Percentiles rank a stretch among this genome's conserved stretches.
Conservation (phyloP, 495 filamentous ascomycete genomes). For the Hypoxylon perforatum region DNA sequence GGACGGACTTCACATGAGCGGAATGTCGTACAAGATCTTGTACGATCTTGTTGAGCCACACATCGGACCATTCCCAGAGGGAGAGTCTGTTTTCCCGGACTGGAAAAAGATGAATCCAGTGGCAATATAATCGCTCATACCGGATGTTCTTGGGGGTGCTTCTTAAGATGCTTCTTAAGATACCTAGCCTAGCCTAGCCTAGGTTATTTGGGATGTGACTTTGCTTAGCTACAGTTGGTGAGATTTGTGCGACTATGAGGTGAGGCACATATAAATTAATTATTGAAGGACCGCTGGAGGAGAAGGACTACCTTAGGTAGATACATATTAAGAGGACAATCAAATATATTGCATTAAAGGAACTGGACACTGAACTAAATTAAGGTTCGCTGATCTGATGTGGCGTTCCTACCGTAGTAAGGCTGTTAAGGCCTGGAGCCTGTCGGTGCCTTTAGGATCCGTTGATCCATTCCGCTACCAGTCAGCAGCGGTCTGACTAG, state of each 20-base stretch:
- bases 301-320: too few relatives aligned
- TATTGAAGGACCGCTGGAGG: neutral
- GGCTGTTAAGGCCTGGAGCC: neutral
- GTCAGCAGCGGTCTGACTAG: constrained; percentile 26
- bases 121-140: constrained; percentile 30
- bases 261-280: neutral
- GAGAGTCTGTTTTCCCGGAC: constrained; percentile 52
- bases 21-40: constrained; percentile 61
- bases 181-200: constrained; percentile 7
- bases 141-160: too few relatives aligned
- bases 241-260: neutral
- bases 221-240: neutral
- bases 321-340: neutral
- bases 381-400: constrained; percentile 21
- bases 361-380: too few relatives aligned
- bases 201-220: constrained; percentile 2
- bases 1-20: constrained; percentile 65
- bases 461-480: constrained; percentile 11
- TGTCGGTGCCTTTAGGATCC: neutral
- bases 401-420: constrained; percentile 19
- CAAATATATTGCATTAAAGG: constrained; percentile 19
- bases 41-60: constrained; percentile 56
- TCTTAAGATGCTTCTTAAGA: neutral
- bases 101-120: constrained; percentile 49
- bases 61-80: constrained; percentile 50